Base-by-base conservation (phyloP, 140 eudicot genomes). In the Erigeron philadelphicus region DNA sequence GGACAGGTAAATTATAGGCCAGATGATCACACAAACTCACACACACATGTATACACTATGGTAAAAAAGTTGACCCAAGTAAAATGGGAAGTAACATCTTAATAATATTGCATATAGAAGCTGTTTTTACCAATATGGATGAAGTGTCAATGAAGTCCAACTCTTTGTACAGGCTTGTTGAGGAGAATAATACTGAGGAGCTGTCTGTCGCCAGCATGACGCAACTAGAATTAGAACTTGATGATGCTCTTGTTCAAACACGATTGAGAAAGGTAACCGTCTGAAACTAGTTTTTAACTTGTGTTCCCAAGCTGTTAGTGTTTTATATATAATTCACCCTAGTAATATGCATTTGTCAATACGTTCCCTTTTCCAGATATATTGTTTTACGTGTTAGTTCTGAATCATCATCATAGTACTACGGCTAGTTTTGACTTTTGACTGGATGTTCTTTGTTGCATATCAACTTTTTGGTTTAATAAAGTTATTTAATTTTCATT, bases 191-290 rank as follows among this genome's bases (percentile, higher is more conserved):
- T 18, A 0, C 17, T 0, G 56, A 56, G 17, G 59, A 52, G 49
- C 41, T 61, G 21, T 44, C 64, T 16, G 64, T 71, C 72, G 48
- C 11, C 19, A 69, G 72, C 57, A 49, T 65, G 77, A 64, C 16
- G 40, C 77, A 38, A 25, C 71, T 77, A 35, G 81, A 77, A 72
- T 66, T 38, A 71, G 77, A 77, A 64, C 81, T 77, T 65, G 49
- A n/a, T 65, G 23, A 16, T 47, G 73, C 74, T 11, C 76, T 77
- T 52, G 47, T 48, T 52, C 81, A 77, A 38, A 77, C 70, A 35
- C 68, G 73, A 19, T 17, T 44, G 35, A 71, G 73, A 63, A 76
- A 70, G 81, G 81, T 71, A 72, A 70, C 11, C 55, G 10, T 9
- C 17, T 17, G 48, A 19, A 62, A 6, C 68, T 11, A 59, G 13